Evolutionary conservation across 345 rosid species (phyloP).

Genomic region (Sapria himalayana): DNA sequence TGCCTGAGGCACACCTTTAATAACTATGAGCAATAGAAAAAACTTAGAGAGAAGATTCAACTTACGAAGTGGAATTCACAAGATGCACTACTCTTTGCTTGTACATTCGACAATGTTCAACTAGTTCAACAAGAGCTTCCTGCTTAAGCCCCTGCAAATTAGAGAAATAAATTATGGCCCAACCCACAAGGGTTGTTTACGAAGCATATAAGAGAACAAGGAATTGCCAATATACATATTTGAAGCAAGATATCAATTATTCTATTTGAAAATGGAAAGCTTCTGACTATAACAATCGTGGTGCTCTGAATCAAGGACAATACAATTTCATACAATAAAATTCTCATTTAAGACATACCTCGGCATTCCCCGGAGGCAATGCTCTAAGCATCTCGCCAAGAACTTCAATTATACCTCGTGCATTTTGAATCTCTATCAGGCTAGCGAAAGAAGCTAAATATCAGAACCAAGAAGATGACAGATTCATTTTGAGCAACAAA

Average conservation of each 20-base stretch:
- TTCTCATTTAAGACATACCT: slow-evolving; percentile 27
- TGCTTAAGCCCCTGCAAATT: slow-evolving; percentile 65
- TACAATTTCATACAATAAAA: no score
- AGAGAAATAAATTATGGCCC: slow-evolving; percentile 4
- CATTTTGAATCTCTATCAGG: slow-evolving; percentile 93
- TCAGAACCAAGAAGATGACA: neutral
- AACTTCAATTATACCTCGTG: slow-evolving; percentile 92
- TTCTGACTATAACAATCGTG: no score
- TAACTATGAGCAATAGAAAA: no score
- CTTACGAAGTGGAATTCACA: slow-evolving; percentile 93
- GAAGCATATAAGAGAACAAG: no score
- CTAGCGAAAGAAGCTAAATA: slow-evolving; percentile 23
- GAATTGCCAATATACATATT: no score
- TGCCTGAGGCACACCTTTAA: no score
- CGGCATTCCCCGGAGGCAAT: slow-evolving; percentile 64
- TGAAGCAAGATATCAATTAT: no score
- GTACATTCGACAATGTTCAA: slow-evolving; percentile 89
- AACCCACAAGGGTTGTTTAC: slow-evolving; percentile 3
- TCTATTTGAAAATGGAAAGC: no score
- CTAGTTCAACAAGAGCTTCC: slow-evolving; percentile 92
- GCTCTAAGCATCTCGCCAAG: slow-evolving; percentile 98
- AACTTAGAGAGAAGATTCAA: no score
- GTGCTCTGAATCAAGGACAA: no score
- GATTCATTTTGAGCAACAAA: slow-evolving; percentile 5
- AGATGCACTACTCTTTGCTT: slow-evolving; percentile 97